phyloP scores from a whole-genome alignment of 495 filamentous ascomycete genomes.

The Penicillium daleae region DNA sequence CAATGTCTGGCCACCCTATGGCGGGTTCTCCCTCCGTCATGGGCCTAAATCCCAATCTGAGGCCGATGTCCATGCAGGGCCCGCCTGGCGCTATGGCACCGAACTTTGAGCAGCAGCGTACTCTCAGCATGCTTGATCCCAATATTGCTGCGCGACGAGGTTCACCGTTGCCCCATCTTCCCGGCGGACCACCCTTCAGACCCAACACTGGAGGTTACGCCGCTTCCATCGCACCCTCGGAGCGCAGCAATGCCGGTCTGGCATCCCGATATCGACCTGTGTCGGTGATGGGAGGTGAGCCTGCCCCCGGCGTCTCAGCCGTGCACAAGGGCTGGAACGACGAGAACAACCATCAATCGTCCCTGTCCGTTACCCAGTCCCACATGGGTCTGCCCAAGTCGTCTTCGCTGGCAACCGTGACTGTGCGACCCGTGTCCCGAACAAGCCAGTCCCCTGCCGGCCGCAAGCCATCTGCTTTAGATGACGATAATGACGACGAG shows the following conservation, averaged over 20 bases:
- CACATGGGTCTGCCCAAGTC: conserved; percentile 34
- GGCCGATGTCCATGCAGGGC: conserved; percentile 51
- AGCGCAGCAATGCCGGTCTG: conserved; percentile 89
- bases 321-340: conserved; percentile 53
- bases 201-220: conserved; percentile 56
- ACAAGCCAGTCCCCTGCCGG: conserved; percentile 34
- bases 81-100: conserved; percentile 10
- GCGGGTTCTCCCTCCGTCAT: conserved; percentile 22
- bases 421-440: conserved; percentile 40
- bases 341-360: conserved; percentile 41
- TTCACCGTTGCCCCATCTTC: conserved; percentile 37
- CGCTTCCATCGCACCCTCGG: conserved; percentile 85
- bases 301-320: conserved; percentile 52
- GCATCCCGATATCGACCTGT: conserved; percentile 94
- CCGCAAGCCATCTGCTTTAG: conserved; percentile 31
- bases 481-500: conserved; percentile 82
- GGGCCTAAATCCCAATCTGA: conserved; percentile 26
- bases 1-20: conserved; percentile 21
- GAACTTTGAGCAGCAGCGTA: conserved; percentile 51
- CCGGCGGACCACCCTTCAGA: conserved; percentile 31
- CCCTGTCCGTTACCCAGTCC: conserved; percentile 26
- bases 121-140: conserved; percentile 83
- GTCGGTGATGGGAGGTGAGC: conserved; percentile 51
- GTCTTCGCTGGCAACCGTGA: conserved; percentile 41
- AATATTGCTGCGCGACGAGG: conserved; percentile 61